phyloP scores from a whole-genome alignment of 176 grass and related monocot species.

The Zoysia japonica region DNA sequence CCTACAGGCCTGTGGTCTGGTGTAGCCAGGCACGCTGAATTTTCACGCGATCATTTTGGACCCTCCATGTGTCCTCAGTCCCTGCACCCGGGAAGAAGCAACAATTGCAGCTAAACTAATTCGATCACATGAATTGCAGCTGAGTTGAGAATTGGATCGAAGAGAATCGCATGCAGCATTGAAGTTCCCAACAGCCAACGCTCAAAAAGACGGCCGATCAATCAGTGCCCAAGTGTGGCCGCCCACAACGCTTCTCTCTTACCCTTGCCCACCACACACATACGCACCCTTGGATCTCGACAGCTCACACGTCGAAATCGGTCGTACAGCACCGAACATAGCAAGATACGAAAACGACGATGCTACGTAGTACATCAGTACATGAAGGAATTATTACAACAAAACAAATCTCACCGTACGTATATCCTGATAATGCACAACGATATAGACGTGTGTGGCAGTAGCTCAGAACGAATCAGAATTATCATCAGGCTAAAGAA shows the following conservation, averaged over 20 bases:
- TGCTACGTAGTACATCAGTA: constrained; percentile 11
- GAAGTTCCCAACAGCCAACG: constrained; percentile 30
- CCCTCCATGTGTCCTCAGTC: not conserved
- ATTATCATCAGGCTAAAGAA: constrained; percentile 2
- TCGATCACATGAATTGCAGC: not conserved
- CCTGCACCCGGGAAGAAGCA: not conserved
- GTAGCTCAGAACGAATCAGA: constrained; percentile 35
- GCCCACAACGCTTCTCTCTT: not conserved
- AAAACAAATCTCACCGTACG: constrained; percentile 23
- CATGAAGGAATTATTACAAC: not conserved
- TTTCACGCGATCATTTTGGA: not conserved
- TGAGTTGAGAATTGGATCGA: constrained; percentile 25
- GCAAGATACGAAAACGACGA: not conserved
- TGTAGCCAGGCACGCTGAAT: not conserved
- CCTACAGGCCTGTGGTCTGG: too few species aligned
- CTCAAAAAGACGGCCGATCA: not conserved
- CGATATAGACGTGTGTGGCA: constrained; percentile 5
- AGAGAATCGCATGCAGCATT: constrained; percentile 27
- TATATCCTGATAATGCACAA: constrained; percentile 27
- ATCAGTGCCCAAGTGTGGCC: not conserved
- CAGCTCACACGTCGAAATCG: not conserved
- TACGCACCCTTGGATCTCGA: not conserved
- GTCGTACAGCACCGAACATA: not conserved
- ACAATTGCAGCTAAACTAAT: not conserved
- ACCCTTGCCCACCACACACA: too few species aligned